Base-by-base conservation (phyloP, 1,284 basidiomycete species). In the Omphalotus olearius region DNA sequence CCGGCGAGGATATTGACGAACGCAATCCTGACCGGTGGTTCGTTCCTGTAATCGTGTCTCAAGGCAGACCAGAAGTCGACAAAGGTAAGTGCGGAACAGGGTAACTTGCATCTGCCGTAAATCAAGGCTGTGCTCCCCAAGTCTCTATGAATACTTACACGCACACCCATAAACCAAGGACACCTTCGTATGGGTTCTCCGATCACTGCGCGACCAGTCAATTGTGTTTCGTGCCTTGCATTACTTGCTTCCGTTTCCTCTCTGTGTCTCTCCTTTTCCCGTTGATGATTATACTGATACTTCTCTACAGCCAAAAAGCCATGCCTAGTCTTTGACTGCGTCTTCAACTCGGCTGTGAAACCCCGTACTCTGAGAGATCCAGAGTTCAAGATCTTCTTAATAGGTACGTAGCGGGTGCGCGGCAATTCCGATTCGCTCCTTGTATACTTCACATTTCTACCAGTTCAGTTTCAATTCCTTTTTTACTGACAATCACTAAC, bases 21-120 rank as follows among this genome's bases (percentile, higher is more conserved):
- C 60, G 55, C 23, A 66, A 69, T 33, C 59, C 66, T 17, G 65
- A 69, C 7, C 70, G 62, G 13, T 85, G 80, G 76, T 82, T 79
- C 60, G 76, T 89, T 13, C 87, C 87, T 7, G 76, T 88, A 28
- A 68, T 91, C n/a, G 78, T 88, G 2, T 87, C 85, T 2, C 79
- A 84, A 45, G 77, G 76, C 0, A 72, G 80, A 20, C 64, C 73
- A 48, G 85, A 82, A 56, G 70, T 61, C 23, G 88, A 91, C 67
- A 90, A 88, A 80, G 79, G 87, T 85, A 57, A 52, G 54, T 45
- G 6, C 18, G 13, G n/a, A 35, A 30, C 23, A 6, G 25, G 6
- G 14, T 35, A 17, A 33, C 9, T 33, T 33, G 7, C 30, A 2
- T 33, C 30, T 33, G 23, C 47, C 36, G 37, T 26, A 14, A 45